These are phyloP conservation scores for Rheum nobile DNA, from an alignment of 148 eudicot genomes.

Conservation along the genomic window DNA sequence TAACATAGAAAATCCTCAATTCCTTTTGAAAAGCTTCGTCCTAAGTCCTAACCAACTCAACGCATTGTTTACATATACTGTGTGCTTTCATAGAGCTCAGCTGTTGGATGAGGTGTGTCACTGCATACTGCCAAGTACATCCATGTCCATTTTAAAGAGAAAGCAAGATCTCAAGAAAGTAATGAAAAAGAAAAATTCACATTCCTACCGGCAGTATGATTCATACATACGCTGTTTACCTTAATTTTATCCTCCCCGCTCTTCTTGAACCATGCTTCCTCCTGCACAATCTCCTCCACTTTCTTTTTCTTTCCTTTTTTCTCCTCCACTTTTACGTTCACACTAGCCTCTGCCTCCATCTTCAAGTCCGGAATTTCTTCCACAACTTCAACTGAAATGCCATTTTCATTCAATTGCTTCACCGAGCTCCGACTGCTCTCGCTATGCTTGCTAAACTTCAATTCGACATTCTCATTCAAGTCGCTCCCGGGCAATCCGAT, in stretches of 20 bases:
- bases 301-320: constrained; percentile 46
- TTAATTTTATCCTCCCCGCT: constrained; percentile 32
- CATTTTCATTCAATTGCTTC: constrained; percentile 24
- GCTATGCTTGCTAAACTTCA: neutral
- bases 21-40: neutral
- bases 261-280: constrained; percentile 91
- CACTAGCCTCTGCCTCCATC: constrained; percentile 13
- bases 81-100: neutral
- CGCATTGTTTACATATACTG: no score
- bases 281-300: constrained; percentile 89
- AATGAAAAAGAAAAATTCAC: neutral
- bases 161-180: neutral
- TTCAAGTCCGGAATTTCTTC: constrained; percentile 14
- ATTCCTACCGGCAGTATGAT: neutral
- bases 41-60: no score
- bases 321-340: neutral
- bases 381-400: constrained; percentile 13
- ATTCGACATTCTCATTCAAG: constrained; percentile 31
- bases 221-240: constrained; percentile 26
- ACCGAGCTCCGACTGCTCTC: neutral
- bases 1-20: neutral
- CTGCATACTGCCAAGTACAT: neutral
- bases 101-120: neutral
- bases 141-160: neutral
- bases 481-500: constrained; percentile 21